A percentile compares a stretch with the other conserved stretches of the same genome.
Evolutionary conservation across 129 eudicot species (phyloP).

Genomic region (Centella asiatica): DNA sequence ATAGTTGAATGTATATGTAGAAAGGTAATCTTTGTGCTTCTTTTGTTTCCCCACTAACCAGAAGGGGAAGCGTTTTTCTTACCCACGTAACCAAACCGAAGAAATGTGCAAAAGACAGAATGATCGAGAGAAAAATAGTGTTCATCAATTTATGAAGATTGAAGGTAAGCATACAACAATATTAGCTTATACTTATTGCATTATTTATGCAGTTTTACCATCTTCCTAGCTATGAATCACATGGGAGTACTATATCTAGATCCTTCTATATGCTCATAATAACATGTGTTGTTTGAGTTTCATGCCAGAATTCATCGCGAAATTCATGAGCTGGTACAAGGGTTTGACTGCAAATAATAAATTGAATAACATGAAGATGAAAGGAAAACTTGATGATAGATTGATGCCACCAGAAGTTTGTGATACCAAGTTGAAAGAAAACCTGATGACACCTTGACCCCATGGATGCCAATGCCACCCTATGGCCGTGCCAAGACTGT

Average conservation of each 20-base stretch:
- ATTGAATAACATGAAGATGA: not conserved
- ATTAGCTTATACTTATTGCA: not conserved
- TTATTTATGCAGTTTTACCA: no score
- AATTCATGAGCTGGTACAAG: slow-evolving; percentile 10
- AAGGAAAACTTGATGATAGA: not conserved
- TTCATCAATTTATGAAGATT: slow-evolving; percentile 59
- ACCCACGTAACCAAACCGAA: slow-evolving; percentile 15
- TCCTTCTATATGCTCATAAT: not conserved
- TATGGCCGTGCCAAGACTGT: no score
- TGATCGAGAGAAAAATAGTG: slow-evolving; percentile 37
- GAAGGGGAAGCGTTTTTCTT: slow-evolving; percentile 18
- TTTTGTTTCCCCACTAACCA: slow-evolving; percentile 13
- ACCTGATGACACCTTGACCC: not conserved
- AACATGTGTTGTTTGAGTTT: not conserved
- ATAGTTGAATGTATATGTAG: not conserved
- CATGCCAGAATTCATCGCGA: slow-evolving; percentile 9
- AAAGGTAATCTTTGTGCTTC: not conserved
- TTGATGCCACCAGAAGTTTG: not conserved
- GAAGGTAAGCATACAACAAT: slow-evolving; percentile 40
- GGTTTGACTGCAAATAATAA: not conserved
- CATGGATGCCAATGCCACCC: not conserved
- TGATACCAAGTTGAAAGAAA: not conserved
- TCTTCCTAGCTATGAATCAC: no score
- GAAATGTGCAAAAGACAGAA: slow-evolving; percentile 25
- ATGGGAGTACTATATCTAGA: not conserved